A percentile compares a stretch with the other conserved stretches of the same genome.
Evolutionary conservation across 306 rosid genomes (phyloP).

Genomic region (Corylus heterophylla): DNA sequence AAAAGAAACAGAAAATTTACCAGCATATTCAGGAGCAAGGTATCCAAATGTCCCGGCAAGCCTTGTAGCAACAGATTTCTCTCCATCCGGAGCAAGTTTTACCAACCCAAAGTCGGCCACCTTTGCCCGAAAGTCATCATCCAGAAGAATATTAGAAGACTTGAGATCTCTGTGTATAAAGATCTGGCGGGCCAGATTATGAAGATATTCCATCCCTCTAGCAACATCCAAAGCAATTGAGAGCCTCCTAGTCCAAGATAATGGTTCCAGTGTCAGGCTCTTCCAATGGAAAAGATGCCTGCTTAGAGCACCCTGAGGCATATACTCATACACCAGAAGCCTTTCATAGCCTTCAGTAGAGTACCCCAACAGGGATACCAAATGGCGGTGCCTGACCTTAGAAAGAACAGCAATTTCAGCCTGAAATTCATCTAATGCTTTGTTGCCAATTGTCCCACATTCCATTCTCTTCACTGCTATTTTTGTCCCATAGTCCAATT

Average conservation of each 20-base stretch:
- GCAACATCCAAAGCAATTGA: conserved; percentile 83
- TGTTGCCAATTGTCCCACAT: conserved; percentile 46
- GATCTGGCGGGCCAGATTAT: conserved; percentile 63
- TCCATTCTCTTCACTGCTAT: conserved; percentile 93
- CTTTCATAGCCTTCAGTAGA: conserved; percentile 69
- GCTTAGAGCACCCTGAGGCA: conserved; percentile 89
- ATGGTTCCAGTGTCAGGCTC: conserved; percentile 58
- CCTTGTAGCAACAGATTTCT: conserved; percentile 63
- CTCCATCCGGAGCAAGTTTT: conserved; percentile 77
- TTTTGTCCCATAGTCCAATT: conserved; percentile 69
- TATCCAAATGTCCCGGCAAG: conserved; percentile 92
- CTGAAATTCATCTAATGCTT: conserved; percentile 77
- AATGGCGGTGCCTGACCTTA: conserved; percentile 73
- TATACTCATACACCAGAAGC: conserved; percentile 72
- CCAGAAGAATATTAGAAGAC: conserved; percentile 77
- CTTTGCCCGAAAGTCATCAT: conserved; percentile 70
- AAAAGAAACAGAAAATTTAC: conserved; percentile 32
- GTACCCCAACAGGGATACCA: conserved; percentile 77
- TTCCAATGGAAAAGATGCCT: conserved; percentile 85
- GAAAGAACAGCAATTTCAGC: conserved; percentile 81
- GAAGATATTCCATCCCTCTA: conserved; percentile 77
- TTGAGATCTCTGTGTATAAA: conserved; percentile 85
- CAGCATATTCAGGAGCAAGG: conserved; percentile 91
- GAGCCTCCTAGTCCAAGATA: conserved; percentile 73
- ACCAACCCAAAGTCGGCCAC: conserved; percentile 86